Evolutionary conservation across 1,284 basidiomycete species (phyloP).

Genomic region (Rhodotorula sp.): DNA sequence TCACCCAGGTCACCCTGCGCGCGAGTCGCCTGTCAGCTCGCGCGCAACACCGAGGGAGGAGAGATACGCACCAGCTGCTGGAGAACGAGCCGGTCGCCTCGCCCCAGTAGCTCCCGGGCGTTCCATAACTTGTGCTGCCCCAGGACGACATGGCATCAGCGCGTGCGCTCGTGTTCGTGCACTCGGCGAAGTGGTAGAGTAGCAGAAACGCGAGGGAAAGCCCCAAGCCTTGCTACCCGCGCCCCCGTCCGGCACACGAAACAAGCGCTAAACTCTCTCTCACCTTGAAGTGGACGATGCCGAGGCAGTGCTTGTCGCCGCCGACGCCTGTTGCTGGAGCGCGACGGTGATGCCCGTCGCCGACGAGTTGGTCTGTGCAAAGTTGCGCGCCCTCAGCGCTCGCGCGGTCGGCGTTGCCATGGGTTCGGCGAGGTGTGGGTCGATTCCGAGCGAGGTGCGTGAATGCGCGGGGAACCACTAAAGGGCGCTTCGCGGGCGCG

Average conservation of each 20-base stretch:
- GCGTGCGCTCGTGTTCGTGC: no score
- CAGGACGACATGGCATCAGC: neutral
- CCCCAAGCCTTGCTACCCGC: neutral
- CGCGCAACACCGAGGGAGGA: neutral
- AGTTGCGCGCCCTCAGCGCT: neutral
- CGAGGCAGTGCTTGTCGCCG: neutral
- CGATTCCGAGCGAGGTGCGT: neutral
- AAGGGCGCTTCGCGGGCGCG: neutral
- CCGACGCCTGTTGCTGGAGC: neutral
- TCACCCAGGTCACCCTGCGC: constrained; percentile 17
- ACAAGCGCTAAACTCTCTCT: no score
- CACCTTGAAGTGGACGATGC: neutral
- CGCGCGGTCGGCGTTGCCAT: neutral
- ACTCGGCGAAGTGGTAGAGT: neutral
- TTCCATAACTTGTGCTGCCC: neutral
- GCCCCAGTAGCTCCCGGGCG: neutral
- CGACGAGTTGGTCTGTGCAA: neutral
- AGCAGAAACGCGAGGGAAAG: neutral
- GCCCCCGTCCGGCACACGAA: no score
- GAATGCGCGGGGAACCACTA: neutral
- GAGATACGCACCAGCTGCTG: neutral
- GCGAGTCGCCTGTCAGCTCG: neutral
- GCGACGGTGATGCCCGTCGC: neutral
- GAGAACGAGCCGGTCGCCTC: neutral
- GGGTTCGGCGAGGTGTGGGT: neutral